A percentile compares a stretch with the other conserved stretches of the same genome.
Conservation (phyloP, 352 stramenopile species). For the Thalassiosira hispida region DNA sequence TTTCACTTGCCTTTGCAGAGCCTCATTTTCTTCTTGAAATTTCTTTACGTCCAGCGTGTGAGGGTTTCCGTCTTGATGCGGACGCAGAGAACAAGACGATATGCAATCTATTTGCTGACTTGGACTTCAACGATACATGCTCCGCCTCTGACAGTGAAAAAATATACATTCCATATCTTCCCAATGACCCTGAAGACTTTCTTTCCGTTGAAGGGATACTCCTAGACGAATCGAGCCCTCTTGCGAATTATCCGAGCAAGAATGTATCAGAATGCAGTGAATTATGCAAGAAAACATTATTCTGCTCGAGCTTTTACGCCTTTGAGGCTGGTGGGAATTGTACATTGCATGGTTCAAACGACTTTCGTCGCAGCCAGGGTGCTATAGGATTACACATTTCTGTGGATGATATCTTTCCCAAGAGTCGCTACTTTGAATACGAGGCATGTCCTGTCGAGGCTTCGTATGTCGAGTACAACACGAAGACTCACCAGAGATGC, state of each 20-base stretch:
- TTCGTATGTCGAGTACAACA: slow-evolving; percentile 13
- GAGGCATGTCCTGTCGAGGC: background rate
- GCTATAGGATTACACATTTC: slow-evolving; percentile 8
- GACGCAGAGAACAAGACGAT: background rate
- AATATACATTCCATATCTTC: slow-evolving; percentile 19
- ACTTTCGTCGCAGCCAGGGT: background rate
- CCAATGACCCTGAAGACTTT: background rate
- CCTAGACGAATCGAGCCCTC: too few relatives aligned
- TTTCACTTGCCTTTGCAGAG: too few relatives aligned
- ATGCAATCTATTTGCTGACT: slow-evolving; percentile 11
- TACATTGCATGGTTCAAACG: slow-evolving; percentile 4
- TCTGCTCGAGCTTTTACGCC: slow-evolving; percentile 9
- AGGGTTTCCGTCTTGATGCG: slow-evolving; percentile 2
- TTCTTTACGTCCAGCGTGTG: too few relatives aligned
- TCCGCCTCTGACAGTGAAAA: background rate
- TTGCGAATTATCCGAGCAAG: too few relatives aligned
- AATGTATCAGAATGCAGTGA: slow-evolving; percentile 7
- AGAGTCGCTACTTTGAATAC: slow-evolving; percentile 21
- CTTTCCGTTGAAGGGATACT: background rate
- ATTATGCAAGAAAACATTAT: slow-evolving; percentile 18
- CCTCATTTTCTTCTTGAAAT: too few relatives aligned
- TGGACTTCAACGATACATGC: slow-evolving; percentile 10
- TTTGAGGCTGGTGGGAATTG: slow-evolving; percentile 2
- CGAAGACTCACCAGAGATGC: slow-evolving; percentile 20
- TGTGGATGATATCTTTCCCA: slow-evolving; percentile 20